phyloP scores from a whole-genome alignment of 139 green algal genomes.

The Auxenochlorella pyrenoidosa region DNA sequence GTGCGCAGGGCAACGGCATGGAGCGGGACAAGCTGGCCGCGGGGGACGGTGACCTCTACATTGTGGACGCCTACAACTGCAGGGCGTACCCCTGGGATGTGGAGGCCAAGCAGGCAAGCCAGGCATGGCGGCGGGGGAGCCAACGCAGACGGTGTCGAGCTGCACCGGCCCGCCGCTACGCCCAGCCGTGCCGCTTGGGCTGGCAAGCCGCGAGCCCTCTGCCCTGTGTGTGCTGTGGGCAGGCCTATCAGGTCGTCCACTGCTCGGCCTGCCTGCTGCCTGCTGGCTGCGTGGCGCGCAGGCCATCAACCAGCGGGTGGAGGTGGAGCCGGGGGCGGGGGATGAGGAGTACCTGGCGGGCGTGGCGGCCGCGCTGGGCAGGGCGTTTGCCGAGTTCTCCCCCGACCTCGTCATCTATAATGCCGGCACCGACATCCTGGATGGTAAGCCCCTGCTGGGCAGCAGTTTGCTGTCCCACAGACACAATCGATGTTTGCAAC shows the following conservation, averaged over 20 bases:
- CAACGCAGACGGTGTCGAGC: background rate
- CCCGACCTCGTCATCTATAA: slow-evolving; percentile 82
- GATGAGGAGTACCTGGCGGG: slow-evolving; percentile 52
- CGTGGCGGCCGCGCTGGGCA: slow-evolving; percentile 45
- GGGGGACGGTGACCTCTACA: slow-evolving; percentile 59
- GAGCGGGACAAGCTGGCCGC: slow-evolving; percentile 74
- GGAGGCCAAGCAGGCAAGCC: slow-evolving; percentile 22
- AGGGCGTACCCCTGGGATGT: slow-evolving; percentile 50
- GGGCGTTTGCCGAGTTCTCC: slow-evolving; percentile 18
- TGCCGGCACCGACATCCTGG: slow-evolving; percentile 84
- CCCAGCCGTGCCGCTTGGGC: background rate
- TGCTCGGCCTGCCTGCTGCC: background rate
- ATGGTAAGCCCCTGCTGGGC: slow-evolving; percentile 67
- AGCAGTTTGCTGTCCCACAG: too few species aligned
- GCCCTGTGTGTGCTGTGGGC: too few species aligned
- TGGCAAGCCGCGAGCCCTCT: too few species aligned
- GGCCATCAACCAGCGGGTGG: slow-evolving; percentile 54
- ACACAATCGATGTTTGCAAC: too few species aligned
- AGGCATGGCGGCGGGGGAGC: background rate
- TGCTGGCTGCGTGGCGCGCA: background rate
- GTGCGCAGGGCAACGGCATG: slow-evolving; percentile 63
- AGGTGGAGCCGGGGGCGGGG: slow-evolving; percentile 32
- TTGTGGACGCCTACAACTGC: slow-evolving; percentile 76
- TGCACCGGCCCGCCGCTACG: background rate
- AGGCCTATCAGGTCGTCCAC: too few species aligned